Base-by-base conservation (phyloP, 768 basidiomycete species). In the Pisolithus marmoratus region DNA sequence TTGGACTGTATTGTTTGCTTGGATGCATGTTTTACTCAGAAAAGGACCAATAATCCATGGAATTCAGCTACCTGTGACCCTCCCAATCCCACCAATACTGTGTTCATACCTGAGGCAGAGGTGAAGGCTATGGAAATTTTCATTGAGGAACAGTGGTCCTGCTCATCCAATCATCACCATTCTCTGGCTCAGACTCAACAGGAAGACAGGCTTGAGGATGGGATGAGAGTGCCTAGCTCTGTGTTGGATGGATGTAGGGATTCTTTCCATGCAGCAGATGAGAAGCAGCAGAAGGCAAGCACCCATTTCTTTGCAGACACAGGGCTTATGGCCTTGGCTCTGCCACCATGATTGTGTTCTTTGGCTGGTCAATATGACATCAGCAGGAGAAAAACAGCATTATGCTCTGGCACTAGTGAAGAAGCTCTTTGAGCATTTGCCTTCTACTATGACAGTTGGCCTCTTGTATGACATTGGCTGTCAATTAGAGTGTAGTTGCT, bases 21-120 rank as follows among this genome's bases (percentile, higher is more conserved):
- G 4, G 70, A 72, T 58, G 66, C 65, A 0, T 68, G 63, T 46
- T 72, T 72, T 49, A 66, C 57, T 4, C 70, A 72, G 49, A 69
- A 71, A 38, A 5, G 49, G 12, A 41, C 23, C 11, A 61, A 60
- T 6, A 56, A 59, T 34, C 56, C 55, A 26, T 22, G 40, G 9
- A 52, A 52, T 26, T 41, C 53, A 2, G 34, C 54, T n/a, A 27
- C 41, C 3, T 55, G 31, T 2, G 41, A 53, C 20, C 40, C 47
- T 24, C 23, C 26, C 26, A 20, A 24, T 6, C 26, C 5, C 19
- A 47, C 27, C 17, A 29, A 24, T 36, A 41, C 52, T 53, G 48
- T 60, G 8, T 70, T 9, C 41, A 31, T 46, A 38, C 37, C 61
- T 2, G 53, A 59, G 15, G 38, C 11, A 5, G 56, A 63, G 12